These are phyloP conservation scores for Protostelium mycophagum DNA, from an alignment of 78 protist genomes.

Conservation along the genomic window DNA sequence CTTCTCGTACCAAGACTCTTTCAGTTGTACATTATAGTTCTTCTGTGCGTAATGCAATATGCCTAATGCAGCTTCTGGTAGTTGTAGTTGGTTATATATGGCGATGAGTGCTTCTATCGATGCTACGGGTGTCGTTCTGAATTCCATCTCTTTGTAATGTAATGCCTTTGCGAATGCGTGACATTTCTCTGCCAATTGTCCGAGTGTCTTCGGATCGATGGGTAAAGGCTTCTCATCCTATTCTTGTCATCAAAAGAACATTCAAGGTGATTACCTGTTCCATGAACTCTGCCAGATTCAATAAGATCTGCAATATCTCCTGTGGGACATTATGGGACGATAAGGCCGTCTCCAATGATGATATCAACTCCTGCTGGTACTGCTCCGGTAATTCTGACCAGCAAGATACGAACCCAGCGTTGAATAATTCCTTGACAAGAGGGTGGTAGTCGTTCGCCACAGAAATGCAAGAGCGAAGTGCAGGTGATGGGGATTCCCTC, in stretches of 20 bases:
- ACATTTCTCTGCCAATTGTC: slow-evolving; percentile 85
- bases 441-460: slow-evolving; percentile 82
- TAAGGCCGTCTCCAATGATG: slow-evolving; percentile 39
- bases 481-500: slow-evolving; percentile 91
- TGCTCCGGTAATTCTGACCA: slow-evolving; percentile 87
- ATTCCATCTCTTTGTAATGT: slow-evolving; percentile 86
- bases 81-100: slow-evolving; percentile 90
- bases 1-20: slow-evolving; percentile 93
- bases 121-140: slow-evolving; percentile 32
- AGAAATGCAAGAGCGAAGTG: slow-evolving; percentile 89
- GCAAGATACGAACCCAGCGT: slow-evolving; percentile 92
- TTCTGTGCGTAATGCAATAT: slow-evolving; percentile 69
- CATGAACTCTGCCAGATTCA: slow-evolving; percentile 97
- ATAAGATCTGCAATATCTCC: slow-evolving; percentile 83
- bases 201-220: slow-evolving; percentile 72
- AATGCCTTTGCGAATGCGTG: slow-evolving; percentile 97
- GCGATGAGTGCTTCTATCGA: slow-evolving; percentile 84
- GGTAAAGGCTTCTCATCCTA: slow-evolving; percentile 84
- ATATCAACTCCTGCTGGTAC: slow-evolving; percentile 47
- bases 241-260: too few relatives aligned
- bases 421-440: slow-evolving; percentile 91
- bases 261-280: slow-evolving; percentile 61
- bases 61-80: slow-evolving; percentile 94
- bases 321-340: slow-evolving; percentile 78
- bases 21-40: slow-evolving; percentile 48